Evolutionary conservation across 768 basidiomycete species (phyloP).

Genomic region (Kwoniella botswanensis): DNA sequence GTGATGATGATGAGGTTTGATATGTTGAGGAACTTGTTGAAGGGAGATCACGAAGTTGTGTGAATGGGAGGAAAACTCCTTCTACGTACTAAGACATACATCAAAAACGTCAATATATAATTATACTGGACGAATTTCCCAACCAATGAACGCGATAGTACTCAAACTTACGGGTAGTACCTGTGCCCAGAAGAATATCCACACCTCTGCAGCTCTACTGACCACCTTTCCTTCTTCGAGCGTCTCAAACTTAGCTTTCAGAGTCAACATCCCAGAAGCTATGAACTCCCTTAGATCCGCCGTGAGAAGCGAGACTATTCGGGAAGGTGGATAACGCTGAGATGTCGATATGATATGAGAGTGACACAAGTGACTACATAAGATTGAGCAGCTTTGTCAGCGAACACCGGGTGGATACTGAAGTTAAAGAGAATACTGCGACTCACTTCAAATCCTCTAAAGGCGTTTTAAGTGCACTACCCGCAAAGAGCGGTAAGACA

Average conservation of each 20-base stretch:
- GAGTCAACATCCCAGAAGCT: constrained; percentile 84
- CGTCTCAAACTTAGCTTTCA: constrained; percentile 79
- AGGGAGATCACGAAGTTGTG: constrained; percentile 43
- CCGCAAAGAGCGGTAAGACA: constrained; percentile 88
- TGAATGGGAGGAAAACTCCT: constrained; percentile 56
- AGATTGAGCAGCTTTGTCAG: too few relatives aligned
- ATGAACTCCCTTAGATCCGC: constrained; percentile 82
- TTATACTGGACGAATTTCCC: too few relatives aligned
- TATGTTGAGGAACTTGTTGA: constrained; percentile 28
- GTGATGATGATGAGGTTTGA: constrained; percentile 8
- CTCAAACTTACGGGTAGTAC: constrained; percentile 43
- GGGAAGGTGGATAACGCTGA: constrained; percentile 62
- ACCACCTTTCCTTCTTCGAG: constrained; percentile 80
- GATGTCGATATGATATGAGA: constrained; percentile 49
- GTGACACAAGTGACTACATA: constrained; percentile 44
- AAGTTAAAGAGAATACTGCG: neutral
- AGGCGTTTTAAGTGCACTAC: constrained; percentile 79
- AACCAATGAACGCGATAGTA: too few relatives aligned
- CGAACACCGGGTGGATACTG: neutral
- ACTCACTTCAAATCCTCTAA: constrained; percentile 84
- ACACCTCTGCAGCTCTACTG: constrained; percentile 78
- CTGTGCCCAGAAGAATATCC: constrained; percentile 81
- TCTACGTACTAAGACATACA: constrained; percentile 48
- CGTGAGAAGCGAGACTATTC: constrained; percentile 74
- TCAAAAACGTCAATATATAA: too few relatives aligned